These are phyloP conservation scores for Xerocomellus amylosporus DNA, from an alignment of 768 basidiomycete genomes.

Conservation along the genomic window DNA sequence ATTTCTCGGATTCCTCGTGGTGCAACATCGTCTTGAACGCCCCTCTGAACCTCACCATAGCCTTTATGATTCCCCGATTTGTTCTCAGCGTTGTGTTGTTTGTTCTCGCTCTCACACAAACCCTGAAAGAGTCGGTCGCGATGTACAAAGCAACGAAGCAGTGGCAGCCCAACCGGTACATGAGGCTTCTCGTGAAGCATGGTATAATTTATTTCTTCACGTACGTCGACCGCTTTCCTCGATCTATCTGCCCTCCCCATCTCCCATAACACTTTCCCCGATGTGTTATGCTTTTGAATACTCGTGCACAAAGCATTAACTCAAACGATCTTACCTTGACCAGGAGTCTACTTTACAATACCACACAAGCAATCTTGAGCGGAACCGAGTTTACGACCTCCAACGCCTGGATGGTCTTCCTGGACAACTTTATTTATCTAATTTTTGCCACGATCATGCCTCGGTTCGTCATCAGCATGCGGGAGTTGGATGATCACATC, in stretches of 20 bases:
- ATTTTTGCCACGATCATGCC: background rate
- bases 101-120: background rate
- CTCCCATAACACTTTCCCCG: background rate
- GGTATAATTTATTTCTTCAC: background rate
- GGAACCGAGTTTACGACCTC: background rate
- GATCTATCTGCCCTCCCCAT: too few relatives aligned
- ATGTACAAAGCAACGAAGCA: background rate
- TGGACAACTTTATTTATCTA: too few relatives aligned
- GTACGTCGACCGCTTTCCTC: background rate
- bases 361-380: background rate
- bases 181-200: background rate
- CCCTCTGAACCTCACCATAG: background rate
- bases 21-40: background rate
- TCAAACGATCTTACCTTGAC: background rate
- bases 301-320: background rate
- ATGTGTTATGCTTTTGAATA: background rate
- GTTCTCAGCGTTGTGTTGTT: background rate
- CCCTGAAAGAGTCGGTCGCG: background rate
- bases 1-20: background rate
- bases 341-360: background rate
- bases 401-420: background rate
- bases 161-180: background rate
- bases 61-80: background rate
- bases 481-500: background rate
- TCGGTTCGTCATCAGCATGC: background rate